phyloP scores from a whole-genome alignment of 148 eudicot species.

The Silene conica region DNA sequence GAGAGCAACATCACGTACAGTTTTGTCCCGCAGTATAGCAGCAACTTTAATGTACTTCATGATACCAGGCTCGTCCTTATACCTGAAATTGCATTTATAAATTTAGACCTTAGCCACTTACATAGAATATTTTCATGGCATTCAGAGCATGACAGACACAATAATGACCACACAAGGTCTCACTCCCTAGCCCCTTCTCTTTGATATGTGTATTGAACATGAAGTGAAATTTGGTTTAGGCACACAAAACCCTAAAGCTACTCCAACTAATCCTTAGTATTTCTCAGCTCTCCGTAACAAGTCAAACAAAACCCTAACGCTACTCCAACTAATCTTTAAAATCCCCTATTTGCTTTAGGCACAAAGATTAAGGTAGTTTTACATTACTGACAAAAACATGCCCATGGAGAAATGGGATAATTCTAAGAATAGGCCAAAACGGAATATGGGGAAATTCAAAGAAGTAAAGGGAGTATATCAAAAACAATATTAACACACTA shows the following conservation, averaged over 20 bases:
- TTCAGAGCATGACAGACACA: neutral
- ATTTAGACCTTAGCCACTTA: neutral
- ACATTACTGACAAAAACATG: too few relatives aligned
- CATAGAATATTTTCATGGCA: neutral
- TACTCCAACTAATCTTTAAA: too few relatives aligned
- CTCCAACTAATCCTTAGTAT: neutral
- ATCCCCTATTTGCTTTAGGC: too few relatives aligned
- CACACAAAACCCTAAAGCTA: neutral
- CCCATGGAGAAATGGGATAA: too few relatives aligned
- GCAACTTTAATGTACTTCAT: conserved; percentile 78
- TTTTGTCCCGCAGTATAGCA: conserved; percentile 67
- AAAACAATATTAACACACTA: neutral
- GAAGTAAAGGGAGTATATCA: too few relatives aligned
- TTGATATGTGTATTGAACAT: neutral
- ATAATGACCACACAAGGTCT: neutral
- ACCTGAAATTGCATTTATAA: conserved; percentile 39
- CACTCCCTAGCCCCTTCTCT: neutral
- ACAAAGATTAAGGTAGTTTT: too few relatives aligned
- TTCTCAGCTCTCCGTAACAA: neutral
- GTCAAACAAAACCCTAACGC: neutral
- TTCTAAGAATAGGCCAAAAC: too few relatives aligned
- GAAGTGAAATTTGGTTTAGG: neutral
- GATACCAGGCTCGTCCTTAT: conserved; percentile 66
- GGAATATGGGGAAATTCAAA: too few relatives aligned
- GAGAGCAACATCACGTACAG: conserved; percentile 90